These are phyloP conservation scores for Penicillium paradoxum DNA, from an alignment of 495 filamentous ascomycete genomes.

Conservation along the genomic window DNA sequence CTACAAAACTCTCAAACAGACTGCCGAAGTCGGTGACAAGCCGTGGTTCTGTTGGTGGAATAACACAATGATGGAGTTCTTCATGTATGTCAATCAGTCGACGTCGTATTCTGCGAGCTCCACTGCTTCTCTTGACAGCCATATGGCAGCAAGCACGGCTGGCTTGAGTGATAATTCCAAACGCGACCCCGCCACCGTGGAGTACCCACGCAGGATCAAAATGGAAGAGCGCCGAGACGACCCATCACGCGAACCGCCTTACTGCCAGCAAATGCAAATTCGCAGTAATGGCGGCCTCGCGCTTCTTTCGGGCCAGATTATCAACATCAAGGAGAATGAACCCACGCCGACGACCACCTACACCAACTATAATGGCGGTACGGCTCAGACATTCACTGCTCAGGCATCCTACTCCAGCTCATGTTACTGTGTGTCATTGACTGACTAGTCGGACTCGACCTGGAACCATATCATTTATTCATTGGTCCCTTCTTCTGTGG, in stretches of 20 bases:
- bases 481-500: slow-evolving; percentile 17
- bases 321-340: slow-evolving; percentile 58
- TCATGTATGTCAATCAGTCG: slow-evolving; percentile 67
- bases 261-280: slow-evolving; percentile 71
- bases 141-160: slow-evolving; percentile 21
- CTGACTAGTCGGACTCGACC: slow-evolving; percentile 27
- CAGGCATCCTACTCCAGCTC: slow-evolving; percentile 36
- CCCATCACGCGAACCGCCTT: slow-evolving; percentile 40
- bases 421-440: slow-evolving; percentile 42
- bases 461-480: slow-evolving; percentile 19
- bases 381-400: slow-evolving; percentile 37
- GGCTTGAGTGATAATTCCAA: slow-evolving; percentile 9
- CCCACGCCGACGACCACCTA: slow-evolving; percentile 40
- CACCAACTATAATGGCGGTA: slow-evolving; percentile 18
- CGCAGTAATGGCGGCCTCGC: slow-evolving; percentile 42
- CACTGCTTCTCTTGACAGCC: slow-evolving; percentile 15
- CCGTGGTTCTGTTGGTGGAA: slow-evolving; percentile 93
- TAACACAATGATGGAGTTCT: slow-evolving; percentile 70
- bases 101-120: slow-evolving; percentile 38
- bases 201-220: slow-evolving; percentile 72
- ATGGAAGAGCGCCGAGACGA: slow-evolving; percentile 67
- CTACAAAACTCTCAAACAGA: slow-evolving; percentile 35
- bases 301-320: slow-evolving; percentile 42
- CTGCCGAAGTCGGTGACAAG: slow-evolving; percentile 55
- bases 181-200: slow-evolving; percentile 14